A percentile compares a stretch with the other conserved stretches of the same genome.
Evolutionary conservation across 1,284 basidiomycete genomes (phyloP).

Genomic region (Neotropicomus parvogracilis): DNA sequence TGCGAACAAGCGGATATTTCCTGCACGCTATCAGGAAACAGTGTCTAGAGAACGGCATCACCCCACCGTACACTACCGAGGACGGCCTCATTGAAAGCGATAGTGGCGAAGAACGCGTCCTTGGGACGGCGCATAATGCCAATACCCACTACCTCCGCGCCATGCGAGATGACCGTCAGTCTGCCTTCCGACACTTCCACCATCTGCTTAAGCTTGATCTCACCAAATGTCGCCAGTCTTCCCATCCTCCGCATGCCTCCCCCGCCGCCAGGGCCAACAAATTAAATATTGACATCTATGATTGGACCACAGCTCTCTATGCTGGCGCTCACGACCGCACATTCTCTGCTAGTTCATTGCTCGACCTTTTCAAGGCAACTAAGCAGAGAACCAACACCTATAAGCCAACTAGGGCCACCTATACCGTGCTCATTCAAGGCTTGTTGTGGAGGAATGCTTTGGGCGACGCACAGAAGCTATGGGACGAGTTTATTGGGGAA

Average conservation of each 20-base stretch:
- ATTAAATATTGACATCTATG: slow-evolving; percentile 29
- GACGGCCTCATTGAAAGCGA: neutral
- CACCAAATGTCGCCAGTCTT: slow-evolving; percentile 10
- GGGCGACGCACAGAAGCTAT: slow-evolving; percentile 41
- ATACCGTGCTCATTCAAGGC: slow-evolving; percentile 52
- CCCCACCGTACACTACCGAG: slow-evolving; percentile 25
- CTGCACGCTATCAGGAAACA: slow-evolving; percentile 36
- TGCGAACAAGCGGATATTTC: slow-evolving; percentile 40
- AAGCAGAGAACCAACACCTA: slow-evolving; percentile 26
- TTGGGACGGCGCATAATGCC: slow-evolving; percentile 33
- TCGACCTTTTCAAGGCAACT: slow-evolving; percentile 37
- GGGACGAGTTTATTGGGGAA: slow-evolving; percentile 38
- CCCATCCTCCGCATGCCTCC: neutral
- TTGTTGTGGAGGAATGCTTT: slow-evolving; percentile 38
- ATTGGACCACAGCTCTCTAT: slow-evolving; percentile 35
- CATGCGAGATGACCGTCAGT: slow-evolving; percentile 35
- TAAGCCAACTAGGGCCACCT: slow-evolving; percentile 41
- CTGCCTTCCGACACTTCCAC: slow-evolving; percentile 48
- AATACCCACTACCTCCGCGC: slow-evolving; percentile 35
- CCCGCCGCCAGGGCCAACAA: slow-evolving; percentile 11
- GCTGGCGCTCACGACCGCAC: slow-evolving; percentile 32
- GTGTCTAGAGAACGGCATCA: slow-evolving; percentile 19
- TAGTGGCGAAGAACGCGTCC: neutral
- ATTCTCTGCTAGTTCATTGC: slow-evolving; percentile 34
- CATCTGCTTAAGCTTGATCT: slow-evolving; percentile 26